Evolutionary conservation across 2,329 filamentous ascomycete species (phyloP).

Genomic region (Sphaerulina populicola): DNA sequence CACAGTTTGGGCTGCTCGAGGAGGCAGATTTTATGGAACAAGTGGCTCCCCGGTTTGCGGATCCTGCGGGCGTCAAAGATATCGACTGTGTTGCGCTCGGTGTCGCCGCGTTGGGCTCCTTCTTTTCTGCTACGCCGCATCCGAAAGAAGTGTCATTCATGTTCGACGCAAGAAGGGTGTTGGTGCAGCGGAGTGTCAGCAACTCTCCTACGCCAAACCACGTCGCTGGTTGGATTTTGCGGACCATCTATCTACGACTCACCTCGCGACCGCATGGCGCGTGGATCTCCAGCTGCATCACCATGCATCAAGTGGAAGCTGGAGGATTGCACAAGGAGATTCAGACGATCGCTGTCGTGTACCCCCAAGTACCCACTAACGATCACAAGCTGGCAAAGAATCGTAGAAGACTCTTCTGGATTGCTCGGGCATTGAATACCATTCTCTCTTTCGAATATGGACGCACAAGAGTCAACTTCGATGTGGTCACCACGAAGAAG

Average conservation of each 20-base stretch:
- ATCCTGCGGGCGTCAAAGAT: conserved; percentile 28
- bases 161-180: conserved; percentile 39
- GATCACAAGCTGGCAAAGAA: conserved; percentile 30
- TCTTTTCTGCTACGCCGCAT: conserved; percentile 44
- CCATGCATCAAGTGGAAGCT: conserved; percentile 54
- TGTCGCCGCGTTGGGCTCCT: conserved; percentile 48
- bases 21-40: conserved; percentile 30
- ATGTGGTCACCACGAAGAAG: conserved; percentile 37
- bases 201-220: conserved; percentile 31
- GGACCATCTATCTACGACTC: conserved; percentile 48
- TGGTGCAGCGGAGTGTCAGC: conserved; percentile 30
- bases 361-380: conserved; percentile 23
- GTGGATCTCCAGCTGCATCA: conserved; percentile 50
- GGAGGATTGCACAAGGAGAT: conserved; percentile 42
- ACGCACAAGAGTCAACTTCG: conserved; percentile 45
- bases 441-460: conserved; percentile 54
- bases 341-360: conserved; percentile 31
- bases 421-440: conserved; percentile 50
- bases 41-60: conserved; percentile 23
- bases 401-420: conserved; percentile 36
- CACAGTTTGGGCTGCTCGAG: conserved; percentile 45
- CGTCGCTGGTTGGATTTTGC: conserved; percentile 47
- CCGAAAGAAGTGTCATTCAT: conserved; percentile 41
- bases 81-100: conserved; percentile 47
- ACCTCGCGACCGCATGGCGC: conserved; percentile 47